Evolutionary conservation across 805 yeast genomes (phyloP), one percentile per base, ranked within the genome.

Genomic region (Hanseniaspora lachancei): DNA sequence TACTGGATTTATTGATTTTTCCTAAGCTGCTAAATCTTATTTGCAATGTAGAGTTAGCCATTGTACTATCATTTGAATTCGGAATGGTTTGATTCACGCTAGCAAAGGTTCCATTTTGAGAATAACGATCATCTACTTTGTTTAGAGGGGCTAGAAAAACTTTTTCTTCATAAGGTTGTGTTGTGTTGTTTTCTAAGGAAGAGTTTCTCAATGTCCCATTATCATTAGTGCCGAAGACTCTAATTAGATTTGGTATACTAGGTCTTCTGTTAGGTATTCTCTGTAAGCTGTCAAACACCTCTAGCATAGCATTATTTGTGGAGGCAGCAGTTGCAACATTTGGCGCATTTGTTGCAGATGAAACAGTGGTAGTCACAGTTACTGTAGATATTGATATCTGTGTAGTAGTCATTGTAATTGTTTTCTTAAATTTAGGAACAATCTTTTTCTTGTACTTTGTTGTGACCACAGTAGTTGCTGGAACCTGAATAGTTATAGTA

Each of bases 371-470:
- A 1, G 59, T 60, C 13, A 58, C 60, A 27, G 38, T 55, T 16
- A 41, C 32, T 18, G 51, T 24, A 3, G 51, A 29, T 52, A 57
- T 47, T 6, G 61, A 58, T 12, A 34, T 57, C 59, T 60, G 63
- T 29, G 59, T 60, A 5, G 62, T 61, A 0, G 64, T 62, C 5
- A 55, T 51, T 9, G 54, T 27, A 15, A 58, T 59, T 1, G 66
- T 66, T 5, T 63, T 60, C 0, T 70, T 67, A 10, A 60, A 38
- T 50, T 64, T 66, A 5, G 64, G 64, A 32, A 66, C 65, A 29
- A 34, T 8, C 27, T 48, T 48, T 27, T 38, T 48, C 62, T 66
- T 32, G 50, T 51, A 51, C 62, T 65, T 13, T 62, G 62, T 8
- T 58, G 35, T 2, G 63, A 61, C 18, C 46, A 53, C 16, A 53